phyloP scores from a whole-genome alignment of 163 green algal species.

The Prototheca wickerhamii region DNA sequence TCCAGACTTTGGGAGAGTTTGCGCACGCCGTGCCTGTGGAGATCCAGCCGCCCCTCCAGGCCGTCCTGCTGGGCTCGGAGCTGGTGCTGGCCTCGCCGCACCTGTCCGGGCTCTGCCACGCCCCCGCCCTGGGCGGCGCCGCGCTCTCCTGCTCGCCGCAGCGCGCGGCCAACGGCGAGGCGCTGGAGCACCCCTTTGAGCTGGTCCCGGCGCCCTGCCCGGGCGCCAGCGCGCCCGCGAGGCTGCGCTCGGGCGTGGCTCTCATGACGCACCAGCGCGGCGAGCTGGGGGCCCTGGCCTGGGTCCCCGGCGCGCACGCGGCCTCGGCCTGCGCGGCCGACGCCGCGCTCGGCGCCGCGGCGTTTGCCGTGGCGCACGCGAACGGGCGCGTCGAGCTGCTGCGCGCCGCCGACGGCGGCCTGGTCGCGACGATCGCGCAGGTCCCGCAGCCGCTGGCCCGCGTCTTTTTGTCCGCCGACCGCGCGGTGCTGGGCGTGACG shows the following conservation, averaged over 20 bases:
- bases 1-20: too few species aligned
- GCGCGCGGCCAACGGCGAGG: neutral
- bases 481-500: slow-evolving; percentile 53
- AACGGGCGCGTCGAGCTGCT: neutral
- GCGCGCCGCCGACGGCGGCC: neutral
- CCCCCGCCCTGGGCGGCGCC: neutral
- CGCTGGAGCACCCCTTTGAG: neutral
- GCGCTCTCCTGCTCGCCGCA: neutral
- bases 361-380: too few species aligned
- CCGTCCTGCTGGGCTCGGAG: too few species aligned
- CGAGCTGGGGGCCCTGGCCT: neutral
- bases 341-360: too few species aligned
- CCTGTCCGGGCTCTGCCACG: too few species aligned
- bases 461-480: slow-evolving; percentile 62
- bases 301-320: neutral
- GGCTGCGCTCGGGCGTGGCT: neutral
- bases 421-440: neutral
- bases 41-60: too few species aligned
- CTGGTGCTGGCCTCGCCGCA: too few species aligned
- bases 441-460: slow-evolving; percentile 13
- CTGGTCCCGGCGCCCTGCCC: neutral
- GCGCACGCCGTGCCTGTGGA: too few species aligned
- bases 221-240: too few species aligned
- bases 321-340: neutral
- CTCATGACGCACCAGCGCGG: neutral